Percentiles rank a stretch among this genome's conserved stretches.
Evolutionary conservation across 495 filamentous ascomycete genomes (phyloP).

Genomic region (Friedmanniomyces endolithicus): DNA sequence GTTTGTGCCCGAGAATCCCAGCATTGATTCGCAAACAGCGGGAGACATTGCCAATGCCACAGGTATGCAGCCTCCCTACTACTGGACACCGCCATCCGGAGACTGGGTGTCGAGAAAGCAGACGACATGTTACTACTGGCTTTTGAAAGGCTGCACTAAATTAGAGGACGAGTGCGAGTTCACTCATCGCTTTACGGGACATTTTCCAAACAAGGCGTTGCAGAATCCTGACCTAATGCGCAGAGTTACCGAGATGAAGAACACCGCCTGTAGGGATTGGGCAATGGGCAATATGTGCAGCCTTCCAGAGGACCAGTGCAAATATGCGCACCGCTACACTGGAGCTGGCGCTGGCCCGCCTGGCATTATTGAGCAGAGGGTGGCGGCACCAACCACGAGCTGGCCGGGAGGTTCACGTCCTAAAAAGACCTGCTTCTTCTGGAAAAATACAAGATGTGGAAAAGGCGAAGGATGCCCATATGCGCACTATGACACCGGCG

Average conservation of each 20-base stretch:
- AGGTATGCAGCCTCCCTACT: not conserved
- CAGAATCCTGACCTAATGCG: not conserved
- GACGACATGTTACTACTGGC: slow-evolving; percentile 8
- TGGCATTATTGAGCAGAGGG: not conserved
- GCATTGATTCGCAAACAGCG: not conserved
- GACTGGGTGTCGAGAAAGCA: not conserved
- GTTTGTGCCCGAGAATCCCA: not conserved
- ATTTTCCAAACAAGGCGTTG: not conserved
- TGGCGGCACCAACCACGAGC: not conserved
- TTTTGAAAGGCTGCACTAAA: not conserved
- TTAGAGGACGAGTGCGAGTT: not conserved
- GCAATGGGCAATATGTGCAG: not conserved
- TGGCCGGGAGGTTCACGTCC: not conserved
- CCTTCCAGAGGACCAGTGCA: not conserved
- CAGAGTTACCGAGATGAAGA: not conserved
- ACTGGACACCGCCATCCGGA: not conserved
- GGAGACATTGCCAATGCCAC: not conserved
- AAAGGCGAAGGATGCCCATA: not conserved
- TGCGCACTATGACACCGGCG: slow-evolving; percentile 1
- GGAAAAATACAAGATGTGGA: not conserved
- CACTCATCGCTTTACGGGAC: not conserved
- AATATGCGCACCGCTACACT: slow-evolving; percentile 5
- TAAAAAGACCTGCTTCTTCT: slow-evolving; percentile 8
- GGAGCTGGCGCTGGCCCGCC: not conserved
- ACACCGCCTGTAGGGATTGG: slow-evolving; percentile 4